Percentiles rank a stretch among this genome's conserved stretches.
These are phyloP conservation scores for Bromus sterilis DNA, from an alignment of 176 grass and related monocot species.

Conservation along the genomic window DNA sequence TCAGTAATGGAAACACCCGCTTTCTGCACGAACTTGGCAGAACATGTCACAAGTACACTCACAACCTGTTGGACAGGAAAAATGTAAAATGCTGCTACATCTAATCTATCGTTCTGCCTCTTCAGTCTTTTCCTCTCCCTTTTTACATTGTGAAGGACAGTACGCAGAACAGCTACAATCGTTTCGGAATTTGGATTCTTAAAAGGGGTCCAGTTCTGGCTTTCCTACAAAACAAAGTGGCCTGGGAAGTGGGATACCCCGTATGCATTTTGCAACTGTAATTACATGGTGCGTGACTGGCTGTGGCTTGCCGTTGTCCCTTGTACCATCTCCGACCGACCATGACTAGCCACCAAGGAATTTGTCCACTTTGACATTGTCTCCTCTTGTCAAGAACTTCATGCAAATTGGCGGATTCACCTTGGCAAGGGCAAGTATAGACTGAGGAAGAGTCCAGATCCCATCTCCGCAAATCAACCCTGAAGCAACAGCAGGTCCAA, in stretches of 20 bases:
- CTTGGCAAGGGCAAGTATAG: slow-evolving; percentile 64
- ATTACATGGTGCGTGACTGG: slow-evolving; percentile 10
- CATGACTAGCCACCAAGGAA: slow-evolving; percentile 14
- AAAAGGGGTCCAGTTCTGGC: not conserved
- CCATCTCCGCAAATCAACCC: slow-evolving; percentile 92
- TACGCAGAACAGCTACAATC: not conserved
- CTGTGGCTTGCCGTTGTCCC: not conserved
- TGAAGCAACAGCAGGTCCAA: slow-evolving; percentile 76
- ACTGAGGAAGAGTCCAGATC: slow-evolving; percentile 89
- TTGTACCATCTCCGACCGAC: not conserved
- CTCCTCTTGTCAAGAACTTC: slow-evolving; percentile 56
- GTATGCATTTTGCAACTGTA: slow-evolving; percentile 2
- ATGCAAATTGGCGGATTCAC: slow-evolving; percentile 90
- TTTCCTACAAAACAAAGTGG: slow-evolving; percentile 21
- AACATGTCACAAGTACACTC: not conserved
- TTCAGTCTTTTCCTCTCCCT: not conserved
- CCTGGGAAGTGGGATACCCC: not conserved
- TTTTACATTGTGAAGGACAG: not conserved
- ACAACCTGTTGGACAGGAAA: not conserved
- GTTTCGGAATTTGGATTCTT: not conserved
- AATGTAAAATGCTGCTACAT: not conserved
- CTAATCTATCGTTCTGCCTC: not conserved
- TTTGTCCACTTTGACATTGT: slow-evolving; percentile 37
- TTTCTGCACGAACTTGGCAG: not conserved
- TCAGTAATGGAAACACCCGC: not conserved